Evolutionary conservation across 495 filamentous ascomycete genomes (phyloP).

Genomic region (Aspergillus hancockii): DNA sequence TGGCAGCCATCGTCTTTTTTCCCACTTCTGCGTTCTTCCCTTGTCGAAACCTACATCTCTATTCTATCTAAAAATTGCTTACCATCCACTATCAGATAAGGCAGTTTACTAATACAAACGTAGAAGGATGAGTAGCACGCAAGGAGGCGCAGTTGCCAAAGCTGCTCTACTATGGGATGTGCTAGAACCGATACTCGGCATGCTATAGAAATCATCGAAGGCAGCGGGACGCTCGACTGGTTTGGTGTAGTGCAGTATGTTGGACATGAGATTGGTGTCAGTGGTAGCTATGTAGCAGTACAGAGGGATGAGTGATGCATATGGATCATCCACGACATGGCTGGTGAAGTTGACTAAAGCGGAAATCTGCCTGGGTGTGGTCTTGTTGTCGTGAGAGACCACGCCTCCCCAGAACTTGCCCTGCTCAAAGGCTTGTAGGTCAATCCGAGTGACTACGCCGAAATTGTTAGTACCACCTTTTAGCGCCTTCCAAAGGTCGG

Average conservation of each 20-base stretch:
- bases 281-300: background rate
- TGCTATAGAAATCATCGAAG: slow-evolving; percentile 1
- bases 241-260: background rate
- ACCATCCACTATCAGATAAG: no score
- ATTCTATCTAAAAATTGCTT: no score
- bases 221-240: background rate
- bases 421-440: slow-evolving; percentile 32
- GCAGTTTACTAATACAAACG: no score
- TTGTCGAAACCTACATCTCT: no score
- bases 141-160: no score
- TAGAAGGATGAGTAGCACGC: no score
- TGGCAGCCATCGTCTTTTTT: no score
- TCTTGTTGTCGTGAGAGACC: slow-evolving; percentile 15
- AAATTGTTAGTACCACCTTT: slow-evolving; percentile 58
- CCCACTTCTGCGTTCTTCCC: no score
- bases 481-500: slow-evolving; percentile 54
- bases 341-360: slow-evolving; percentile 10
- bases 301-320: slow-evolving; percentile 9
- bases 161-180: no score
- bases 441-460: slow-evolving; percentile 57
- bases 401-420: slow-evolving; percentile 42
- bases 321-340: slow-evolving; percentile 10
- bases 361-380: slow-evolving; percentile 2
- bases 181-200: no score
- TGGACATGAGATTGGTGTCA: background rate